phyloP scores from a whole-genome alignment of 805 yeast genomes.

The Saccharomycopsis sp. region DNA sequence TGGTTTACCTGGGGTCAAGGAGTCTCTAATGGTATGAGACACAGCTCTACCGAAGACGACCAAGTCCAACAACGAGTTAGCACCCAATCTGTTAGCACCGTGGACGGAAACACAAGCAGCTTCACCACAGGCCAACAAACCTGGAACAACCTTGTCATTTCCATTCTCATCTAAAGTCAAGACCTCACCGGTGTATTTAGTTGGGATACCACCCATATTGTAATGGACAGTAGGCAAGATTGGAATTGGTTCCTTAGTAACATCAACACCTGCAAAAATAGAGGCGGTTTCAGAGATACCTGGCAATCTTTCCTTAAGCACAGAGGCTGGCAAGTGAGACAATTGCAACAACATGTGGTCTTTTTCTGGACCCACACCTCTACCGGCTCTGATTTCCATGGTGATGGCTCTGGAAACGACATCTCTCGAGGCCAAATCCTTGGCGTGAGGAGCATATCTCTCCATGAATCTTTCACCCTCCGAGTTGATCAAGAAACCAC shows the following conservation, averaged over 20 bases:
- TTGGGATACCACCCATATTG: slow-evolving; percentile 99
- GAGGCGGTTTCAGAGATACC: slow-evolving; percentile 99
- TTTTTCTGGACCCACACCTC: slow-evolving; percentile 96
- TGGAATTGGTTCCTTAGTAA: slow-evolving; percentile 98
- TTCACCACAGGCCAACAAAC: slow-evolving; percentile 96
- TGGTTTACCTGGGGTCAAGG: slow-evolving; percentile 83
- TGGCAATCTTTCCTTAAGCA: slow-evolving; percentile 91
- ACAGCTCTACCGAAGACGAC: slow-evolving; percentile 99
- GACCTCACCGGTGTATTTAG: slow-evolving; percentile 95
- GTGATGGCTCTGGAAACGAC: slow-evolving; percentile 98
- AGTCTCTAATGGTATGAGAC: slow-evolving; percentile 81
- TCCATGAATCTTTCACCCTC: slow-evolving; percentile 99
- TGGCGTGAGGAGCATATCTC: slow-evolving; percentile 97
- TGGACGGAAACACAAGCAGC: slow-evolving; percentile 99
- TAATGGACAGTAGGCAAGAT: slow-evolving; percentile 97
- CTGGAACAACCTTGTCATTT: slow-evolving; percentile 85
- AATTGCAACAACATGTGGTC: slow-evolving; percentile 95
- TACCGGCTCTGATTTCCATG: slow-evolving; percentile 96
- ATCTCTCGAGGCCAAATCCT: slow-evolving; percentile 97
- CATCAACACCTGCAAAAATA: slow-evolving; percentile 98
- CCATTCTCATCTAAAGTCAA: slow-evolving; percentile 78
- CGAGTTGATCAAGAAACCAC: slow-evolving; percentile 92
- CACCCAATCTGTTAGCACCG: slow-evolving; percentile 99
- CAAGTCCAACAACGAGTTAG: slow-evolving; percentile 91
- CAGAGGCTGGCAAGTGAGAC: slow-evolving; percentile 88